Conservation (phyloP, 1,139 yeast species). For the Lodderomyces margitis region DNA sequence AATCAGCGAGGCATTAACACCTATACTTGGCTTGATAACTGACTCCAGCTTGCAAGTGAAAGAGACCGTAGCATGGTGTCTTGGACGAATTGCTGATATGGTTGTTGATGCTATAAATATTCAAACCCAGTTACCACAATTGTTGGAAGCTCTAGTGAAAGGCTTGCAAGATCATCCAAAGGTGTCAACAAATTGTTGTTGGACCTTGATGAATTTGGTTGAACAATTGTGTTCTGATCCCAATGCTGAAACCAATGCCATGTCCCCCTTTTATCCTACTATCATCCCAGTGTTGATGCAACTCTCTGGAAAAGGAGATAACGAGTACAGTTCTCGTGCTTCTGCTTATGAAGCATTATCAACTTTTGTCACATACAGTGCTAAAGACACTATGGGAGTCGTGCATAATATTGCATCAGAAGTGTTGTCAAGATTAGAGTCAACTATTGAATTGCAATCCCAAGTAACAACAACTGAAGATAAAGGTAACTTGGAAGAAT, state of each 20-base stretch:
- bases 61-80: conserved; percentile 98
- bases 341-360: conserved; percentile 94
- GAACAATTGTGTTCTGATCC: conserved; percentile 77
- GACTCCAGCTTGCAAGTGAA: conserved; percentile 83
- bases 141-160: conserved; percentile 66
- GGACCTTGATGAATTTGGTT: conserved; percentile 90
- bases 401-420: conserved; percentile 75
- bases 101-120: conserved; percentile 76
- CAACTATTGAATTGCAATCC: conserved; percentile 54
- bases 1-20: conserved; percentile 77
- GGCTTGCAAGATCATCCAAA: conserved; percentile 90
- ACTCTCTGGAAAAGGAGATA: conserved; percentile 69
- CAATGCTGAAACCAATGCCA: conserved; percentile 52
- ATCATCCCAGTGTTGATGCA: conserved; percentile 70
- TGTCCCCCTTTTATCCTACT: conserved; percentile 70
- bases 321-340: conserved; percentile 87
- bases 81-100: conserved; percentile 91
- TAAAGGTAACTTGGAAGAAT: conserved; percentile 76
- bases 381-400: conserved; percentile 65
- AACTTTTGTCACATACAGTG: conserved; percentile 72
- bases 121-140: conserved; percentile 60
- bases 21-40: conserved; percentile 68
- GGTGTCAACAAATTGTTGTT: conserved; percentile 92
- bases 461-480: conserved; percentile 65
- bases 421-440: conserved; percentile 68